Conservation (phyloP, 1,139 yeast species). For the Saccharomyces hybrid region DNA sequence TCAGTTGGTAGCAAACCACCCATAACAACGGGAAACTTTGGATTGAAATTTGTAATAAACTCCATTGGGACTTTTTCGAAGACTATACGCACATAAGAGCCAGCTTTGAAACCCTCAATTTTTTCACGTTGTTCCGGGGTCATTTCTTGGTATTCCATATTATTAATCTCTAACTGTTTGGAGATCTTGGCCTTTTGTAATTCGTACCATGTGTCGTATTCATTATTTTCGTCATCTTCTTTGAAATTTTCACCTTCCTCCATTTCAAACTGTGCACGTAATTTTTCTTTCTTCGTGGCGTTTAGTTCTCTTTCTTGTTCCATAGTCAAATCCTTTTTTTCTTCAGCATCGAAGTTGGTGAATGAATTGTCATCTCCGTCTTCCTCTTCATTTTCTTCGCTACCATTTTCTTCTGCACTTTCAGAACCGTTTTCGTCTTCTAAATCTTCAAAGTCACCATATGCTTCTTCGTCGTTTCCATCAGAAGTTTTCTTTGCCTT, state of each 20-base stretch:
- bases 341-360: slow-evolving; percentile 49
- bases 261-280: slow-evolving; percentile 83
- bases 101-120: slow-evolving; percentile 90
- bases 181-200: slow-evolving; percentile 95
- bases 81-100: slow-evolving; percentile 86
- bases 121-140: slow-evolving; percentile 66
- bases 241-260: slow-evolving; percentile 75
- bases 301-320: slow-evolving; percentile 70
- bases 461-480: slow-evolving; percentile 46
- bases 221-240: slow-evolving; percentile 65
- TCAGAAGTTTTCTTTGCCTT: slow-evolving; percentile 32
- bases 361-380: slow-evolving; percentile 40
- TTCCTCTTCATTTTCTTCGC: slow-evolving; percentile 15
- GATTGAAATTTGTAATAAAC: slow-evolving; percentile 77
- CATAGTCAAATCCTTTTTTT: slow-evolving; percentile 39
- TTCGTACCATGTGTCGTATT: slow-evolving; percentile 93
- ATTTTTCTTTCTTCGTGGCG: slow-evolving; percentile 82
- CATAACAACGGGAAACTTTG: slow-evolving; percentile 73
- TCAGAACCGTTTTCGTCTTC: slow-evolving; percentile 39
- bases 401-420: slow-evolving; percentile 20
- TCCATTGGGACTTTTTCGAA: slow-evolving; percentile 85
- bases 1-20: slow-evolving; percentile 92
- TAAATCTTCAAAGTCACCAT: slow-evolving; percentile 76
- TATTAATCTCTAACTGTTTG: slow-evolving; percentile 89
- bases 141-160: slow-evolving; percentile 66